phyloP scores from a whole-genome alignment of 2,329 filamentous ascomycete species.

The Phialemoniopsis sp. region DNA sequence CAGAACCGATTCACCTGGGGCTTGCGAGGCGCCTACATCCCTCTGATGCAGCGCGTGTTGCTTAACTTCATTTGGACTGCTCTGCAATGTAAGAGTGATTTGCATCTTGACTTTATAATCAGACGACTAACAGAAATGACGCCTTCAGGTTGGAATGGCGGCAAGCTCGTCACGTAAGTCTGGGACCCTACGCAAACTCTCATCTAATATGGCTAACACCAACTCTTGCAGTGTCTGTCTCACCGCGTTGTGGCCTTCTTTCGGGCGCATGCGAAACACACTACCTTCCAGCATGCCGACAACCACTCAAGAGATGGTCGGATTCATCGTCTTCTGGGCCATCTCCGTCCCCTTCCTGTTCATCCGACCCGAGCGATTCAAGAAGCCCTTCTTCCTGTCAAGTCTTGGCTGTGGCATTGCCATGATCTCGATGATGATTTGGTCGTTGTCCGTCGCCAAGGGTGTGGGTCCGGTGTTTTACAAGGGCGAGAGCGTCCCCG shows the following conservation, averaged over 20 bases:
- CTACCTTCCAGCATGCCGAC: slow-evolving; percentile 30
- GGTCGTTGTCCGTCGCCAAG: slow-evolving; percentile 36
- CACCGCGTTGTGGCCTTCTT: slow-evolving; percentile 41
- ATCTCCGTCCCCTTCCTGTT: slow-evolving; percentile 42
- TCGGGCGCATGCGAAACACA: slow-evolving; percentile 36
- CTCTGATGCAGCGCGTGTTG: slow-evolving; percentile 38
- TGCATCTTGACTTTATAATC: background rate
- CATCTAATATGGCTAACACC: slow-evolving; percentile 10
- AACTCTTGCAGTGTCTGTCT: slow-evolving; percentile 21
- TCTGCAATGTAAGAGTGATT: slow-evolving; percentile 26
- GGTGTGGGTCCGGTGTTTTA: slow-evolving; percentile 39
- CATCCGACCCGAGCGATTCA: slow-evolving; percentile 45
- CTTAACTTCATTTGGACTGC: slow-evolving; percentile 48
- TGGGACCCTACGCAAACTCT: slow-evolving; percentile 2
- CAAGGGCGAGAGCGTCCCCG: slow-evolving; percentile 26
- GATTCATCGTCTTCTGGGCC: slow-evolving; percentile 47
- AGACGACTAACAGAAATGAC: background rate
- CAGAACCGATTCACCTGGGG: slow-evolving; percentile 47
- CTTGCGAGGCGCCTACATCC: slow-evolving; percentile 41
- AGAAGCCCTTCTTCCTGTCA: slow-evolving; percentile 37
- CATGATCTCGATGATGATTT: slow-evolving; percentile 44
- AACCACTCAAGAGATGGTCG: slow-evolving; percentile 38
- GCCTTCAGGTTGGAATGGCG: slow-evolving; percentile 24
- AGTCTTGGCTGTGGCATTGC: slow-evolving; percentile 36
- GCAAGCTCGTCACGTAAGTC: slow-evolving; percentile 15